Evolutionary conservation across 2,329 filamentous ascomycete species (phyloP), one percentile per base, ranked within the genome.

Genomic region (Cryphonectria nitschkei): DNA sequence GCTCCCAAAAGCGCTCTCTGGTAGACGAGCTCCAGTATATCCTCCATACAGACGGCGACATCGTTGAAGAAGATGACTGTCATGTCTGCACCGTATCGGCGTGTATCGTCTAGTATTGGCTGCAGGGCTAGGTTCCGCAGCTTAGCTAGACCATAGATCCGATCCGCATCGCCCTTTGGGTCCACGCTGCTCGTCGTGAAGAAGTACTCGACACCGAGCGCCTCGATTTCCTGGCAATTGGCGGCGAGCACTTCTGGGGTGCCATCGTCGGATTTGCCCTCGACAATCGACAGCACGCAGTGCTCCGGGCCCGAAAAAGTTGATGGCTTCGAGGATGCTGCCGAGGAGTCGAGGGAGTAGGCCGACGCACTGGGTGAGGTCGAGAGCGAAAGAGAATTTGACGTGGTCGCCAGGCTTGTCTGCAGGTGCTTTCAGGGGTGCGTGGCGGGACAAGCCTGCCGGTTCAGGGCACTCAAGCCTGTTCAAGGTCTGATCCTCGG

Each of bases 11-110:
- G 74, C 7, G 71, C 74, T 37, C 81, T 83, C 76, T 89, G 87
- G 73, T 86, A 81, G 0, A 84, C 74, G 0, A 90, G 79, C 76
- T 90, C 88, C 3, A 91, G 80, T 22, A 90, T 82, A 73, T 90
- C 87, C 54, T 89, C 86, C 9, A 80, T 58, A 70, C 87, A 89
- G 6, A 80, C 77, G 2, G 84, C 83, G 14, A 89, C 84, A 73
- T 89, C 85, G 76, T 88, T 87, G 63, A 89, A 75, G 72, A 88
- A 88, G 16, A 88, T 67, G 2, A 88, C 77, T 2, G 83, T 83
- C 1, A 84, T 80, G 32, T 84, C 76, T 6, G 76, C 76, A 3
- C 76, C 75, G 34, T 77, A 80, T 0, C 54, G 70, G 1, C 74
- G 71, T 3, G 74, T 22, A 7, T 78, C 46, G 32, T 80, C 68